These are phyloP conservation scores for Penicillium diatomitis DNA, from an alignment of 495 filamentous ascomycete genomes.

Conservation along the genomic window DNA sequence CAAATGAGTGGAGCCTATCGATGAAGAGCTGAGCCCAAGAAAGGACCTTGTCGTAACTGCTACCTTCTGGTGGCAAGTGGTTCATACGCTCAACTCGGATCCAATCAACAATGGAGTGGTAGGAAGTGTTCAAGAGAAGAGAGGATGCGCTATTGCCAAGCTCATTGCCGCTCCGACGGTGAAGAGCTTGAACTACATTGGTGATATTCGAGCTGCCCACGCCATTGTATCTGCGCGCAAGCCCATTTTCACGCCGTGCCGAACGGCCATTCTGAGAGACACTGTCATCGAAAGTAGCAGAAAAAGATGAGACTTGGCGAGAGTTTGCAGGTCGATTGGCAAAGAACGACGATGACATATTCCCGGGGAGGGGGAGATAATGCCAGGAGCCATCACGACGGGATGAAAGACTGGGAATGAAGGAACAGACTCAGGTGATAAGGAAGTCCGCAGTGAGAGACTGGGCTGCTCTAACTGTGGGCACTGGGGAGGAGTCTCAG, in stretches of 20 bases:
- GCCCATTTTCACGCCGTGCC: conserved; percentile 9
- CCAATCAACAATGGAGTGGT: conserved; percentile 22
- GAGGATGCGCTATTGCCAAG: conserved; percentile 9
- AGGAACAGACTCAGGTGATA: neutral
- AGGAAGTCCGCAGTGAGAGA: neutral
- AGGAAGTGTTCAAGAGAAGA: conserved; percentile 14
- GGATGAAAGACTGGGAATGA: neutral
- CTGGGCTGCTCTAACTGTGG: conserved; percentile 2
- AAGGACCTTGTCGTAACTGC: conserved; percentile 30
- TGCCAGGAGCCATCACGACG: conserved; percentile 14
- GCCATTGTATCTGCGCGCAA: conserved; percentile 15
- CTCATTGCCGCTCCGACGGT: conserved; percentile 19
- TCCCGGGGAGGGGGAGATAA: conserved; percentile 14
- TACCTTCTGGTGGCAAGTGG: conserved; percentile 29
- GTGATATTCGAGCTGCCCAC: conserved; percentile 14
- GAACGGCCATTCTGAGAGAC: conserved; percentile 16
- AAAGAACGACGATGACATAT: conserved; percentile 13
- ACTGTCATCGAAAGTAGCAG: conserved; percentile 16
- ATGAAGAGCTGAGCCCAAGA: conserved; percentile 24
- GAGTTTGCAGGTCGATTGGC: conserved; percentile 7
- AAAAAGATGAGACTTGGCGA: conserved; percentile 13
- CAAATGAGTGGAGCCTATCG: conserved; percentile 26
- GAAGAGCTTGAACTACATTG: conserved; percentile 16
- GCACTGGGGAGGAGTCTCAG: neutral
- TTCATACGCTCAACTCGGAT: conserved; percentile 26